Conservation (phyloP, 2,329 filamentous ascomycete genomes). For the Knufia fluminis region DNA sequence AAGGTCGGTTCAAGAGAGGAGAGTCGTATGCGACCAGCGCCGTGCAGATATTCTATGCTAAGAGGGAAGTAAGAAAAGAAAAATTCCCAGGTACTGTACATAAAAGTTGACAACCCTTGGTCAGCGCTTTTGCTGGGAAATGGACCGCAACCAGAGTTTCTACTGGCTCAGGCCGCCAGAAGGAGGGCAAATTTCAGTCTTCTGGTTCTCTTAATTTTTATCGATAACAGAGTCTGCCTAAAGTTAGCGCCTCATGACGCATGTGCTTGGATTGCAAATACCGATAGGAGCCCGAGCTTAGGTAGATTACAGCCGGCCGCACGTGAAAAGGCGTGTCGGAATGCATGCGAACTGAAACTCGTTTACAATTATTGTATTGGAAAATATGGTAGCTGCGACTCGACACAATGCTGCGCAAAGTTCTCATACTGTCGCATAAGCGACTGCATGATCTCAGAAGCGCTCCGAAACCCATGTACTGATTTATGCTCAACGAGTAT, state of each 20-base stretch:
- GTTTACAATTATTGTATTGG: too few relatives aligned
- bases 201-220: too few relatives aligned
- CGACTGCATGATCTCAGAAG: too few relatives aligned
- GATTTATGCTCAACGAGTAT: too few relatives aligned
- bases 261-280: not conserved
- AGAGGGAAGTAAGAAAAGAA: not conserved
- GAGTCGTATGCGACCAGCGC: constrained; percentile 8
- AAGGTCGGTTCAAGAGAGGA: not conserved
- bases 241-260: not conserved
- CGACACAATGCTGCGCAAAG: too few relatives aligned
- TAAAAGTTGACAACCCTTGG: not conserved
- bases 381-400: too few relatives aligned
- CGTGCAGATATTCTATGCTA: not conserved
- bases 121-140: not conserved
- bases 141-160: not conserved
- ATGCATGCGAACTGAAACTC: too few relatives aligned
- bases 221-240: not conserved
- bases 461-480: too few relatives aligned
- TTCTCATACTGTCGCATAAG: too few relatives aligned
- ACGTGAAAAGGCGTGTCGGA: too few relatives aligned
- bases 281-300: too few relatives aligned
- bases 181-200: not conserved
- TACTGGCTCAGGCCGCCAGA: not conserved
- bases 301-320: too few relatives aligned
- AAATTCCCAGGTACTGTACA: not conserved